These are phyloP conservation scores for Phytophthora pseudosyringae DNA, from an alignment of 352 stramenopile species.

Conservation along the genomic window DNA sequence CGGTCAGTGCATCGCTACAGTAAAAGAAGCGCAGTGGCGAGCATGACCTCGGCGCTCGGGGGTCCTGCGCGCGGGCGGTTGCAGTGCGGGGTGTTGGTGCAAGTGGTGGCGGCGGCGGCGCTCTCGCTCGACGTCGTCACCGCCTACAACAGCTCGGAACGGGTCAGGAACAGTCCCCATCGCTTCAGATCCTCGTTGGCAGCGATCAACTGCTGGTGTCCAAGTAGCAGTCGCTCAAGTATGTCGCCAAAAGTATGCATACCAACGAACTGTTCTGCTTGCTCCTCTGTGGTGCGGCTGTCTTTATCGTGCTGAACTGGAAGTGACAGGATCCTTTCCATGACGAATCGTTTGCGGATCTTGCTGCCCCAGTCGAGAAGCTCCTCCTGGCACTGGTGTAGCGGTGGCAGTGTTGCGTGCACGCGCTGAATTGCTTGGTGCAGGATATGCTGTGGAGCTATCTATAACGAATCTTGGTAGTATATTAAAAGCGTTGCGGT, in stretches of 20 bases:
- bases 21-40: constrained; percentile 18
- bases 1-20: constrained; percentile 25
- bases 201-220: constrained; percentile 1
- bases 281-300: too few species aligned
- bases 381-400: too few species aligned
- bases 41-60: constrained; percentile 14
- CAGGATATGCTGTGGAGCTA: constrained; percentile 6
- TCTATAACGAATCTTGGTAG: constrained; percentile 2
- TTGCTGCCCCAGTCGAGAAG: too few species aligned
- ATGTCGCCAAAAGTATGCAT: too few species aligned
- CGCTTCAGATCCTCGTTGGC: constrained; percentile 2
- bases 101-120: constrained; percentile 16
- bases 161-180: constrained; percentile 2
- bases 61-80: constrained; percentile 14
- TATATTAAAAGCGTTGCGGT: constrained; percentile 17
- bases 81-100: constrained; percentile 6
- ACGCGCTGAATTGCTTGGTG: constrained; percentile 1
- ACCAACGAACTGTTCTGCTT: too few species aligned
- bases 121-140: constrained; percentile 3
- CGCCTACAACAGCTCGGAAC: constrained; percentile 11
- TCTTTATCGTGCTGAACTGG: too few species aligned
- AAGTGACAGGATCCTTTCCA: too few species aligned
- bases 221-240: too few species aligned
- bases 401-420: not conserved
- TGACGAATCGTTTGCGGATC: too few species aligned